These are phyloP conservation scores for Starmerella ratchasimensis DNA, from an alignment of 805 yeast species.

Conservation along the genomic window DNA sequence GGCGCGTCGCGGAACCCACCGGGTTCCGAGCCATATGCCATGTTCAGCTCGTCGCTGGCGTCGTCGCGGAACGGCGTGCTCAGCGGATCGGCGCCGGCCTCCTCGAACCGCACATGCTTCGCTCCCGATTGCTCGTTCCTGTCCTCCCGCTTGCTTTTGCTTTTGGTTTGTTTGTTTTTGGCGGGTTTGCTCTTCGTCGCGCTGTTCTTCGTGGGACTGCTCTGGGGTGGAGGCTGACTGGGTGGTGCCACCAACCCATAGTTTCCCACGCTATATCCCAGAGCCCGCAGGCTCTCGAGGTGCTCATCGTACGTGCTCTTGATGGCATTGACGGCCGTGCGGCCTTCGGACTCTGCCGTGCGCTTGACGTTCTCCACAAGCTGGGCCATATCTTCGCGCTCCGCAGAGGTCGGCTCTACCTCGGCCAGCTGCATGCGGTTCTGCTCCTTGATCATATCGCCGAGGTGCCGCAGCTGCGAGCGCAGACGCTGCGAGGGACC, in stretches of 20 bases:
- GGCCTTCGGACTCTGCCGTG: background rate
- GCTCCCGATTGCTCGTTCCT: too few species aligned
- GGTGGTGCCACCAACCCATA: background rate
- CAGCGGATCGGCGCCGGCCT: background rate
- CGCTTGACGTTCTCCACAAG: conserved; percentile 8
- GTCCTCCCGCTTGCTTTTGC: too few species aligned
- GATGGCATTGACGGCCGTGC: background rate
- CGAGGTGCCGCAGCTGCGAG: conserved; percentile 18
- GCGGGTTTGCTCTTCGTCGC: too few species aligned
- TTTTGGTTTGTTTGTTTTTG: too few species aligned
- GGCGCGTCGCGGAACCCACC: background rate
- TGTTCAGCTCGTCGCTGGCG: background rate
- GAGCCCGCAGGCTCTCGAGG: conserved; percentile 1
- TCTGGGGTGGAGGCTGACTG: too few species aligned
- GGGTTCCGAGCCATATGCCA: too few species aligned
- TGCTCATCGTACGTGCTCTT: background rate
- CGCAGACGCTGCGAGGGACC: conserved; percentile 11
- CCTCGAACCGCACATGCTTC: conserved; percentile 9
- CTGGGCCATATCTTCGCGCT: conserved; percentile 14
- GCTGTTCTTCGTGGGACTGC: too few species aligned
- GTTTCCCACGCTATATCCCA: conserved; percentile 8
- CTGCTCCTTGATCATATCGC: conserved; percentile 19
- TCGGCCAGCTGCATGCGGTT: conserved; percentile 19
- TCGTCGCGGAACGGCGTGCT: too few species aligned
- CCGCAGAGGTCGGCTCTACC: conserved; percentile 19